These are phyloP conservation scores for Xylariaceae sp. DNA, from an alignment of 2,329 filamentous ascomycete species.

Conservation along the genomic window DNA sequence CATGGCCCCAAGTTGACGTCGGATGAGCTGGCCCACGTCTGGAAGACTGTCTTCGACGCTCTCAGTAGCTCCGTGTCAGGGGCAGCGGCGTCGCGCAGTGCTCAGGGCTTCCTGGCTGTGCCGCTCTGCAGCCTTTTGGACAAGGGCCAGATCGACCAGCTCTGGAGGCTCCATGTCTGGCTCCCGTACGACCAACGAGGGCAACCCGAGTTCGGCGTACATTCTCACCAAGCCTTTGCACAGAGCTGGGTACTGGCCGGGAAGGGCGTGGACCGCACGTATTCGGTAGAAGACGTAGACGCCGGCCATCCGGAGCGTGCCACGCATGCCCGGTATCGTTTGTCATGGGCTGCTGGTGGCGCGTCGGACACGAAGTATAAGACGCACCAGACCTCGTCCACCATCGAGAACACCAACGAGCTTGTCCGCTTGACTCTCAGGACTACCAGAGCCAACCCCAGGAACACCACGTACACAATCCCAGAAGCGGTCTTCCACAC, in stretches of 20 bases:
- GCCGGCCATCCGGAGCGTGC: too few relatives aligned
- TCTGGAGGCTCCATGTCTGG: constrained; percentile 27
- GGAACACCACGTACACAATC: constrained; percentile 21
- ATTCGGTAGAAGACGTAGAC: constrained; percentile 13
- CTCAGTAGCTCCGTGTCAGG: too few relatives aligned
- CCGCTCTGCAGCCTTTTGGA: constrained; percentile 27
- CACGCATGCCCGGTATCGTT: too few relatives aligned
- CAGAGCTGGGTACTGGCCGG: constrained; percentile 31
- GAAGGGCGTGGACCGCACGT: constrained; percentile 23
- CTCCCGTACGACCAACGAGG: constrained; percentile 24
- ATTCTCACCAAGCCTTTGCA: constrained; percentile 27
- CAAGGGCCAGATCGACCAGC: constrained; percentile 20
- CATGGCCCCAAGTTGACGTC: too few relatives aligned
- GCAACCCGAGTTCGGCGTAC: constrained; percentile 19
- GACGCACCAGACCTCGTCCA: constrained; percentile 19
- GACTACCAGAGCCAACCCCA: constrained; percentile 7
- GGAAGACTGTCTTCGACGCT: too few relatives aligned
- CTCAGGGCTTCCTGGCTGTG: constrained; percentile 28
- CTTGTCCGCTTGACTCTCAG: constrained; percentile 8
- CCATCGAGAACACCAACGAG: constrained; percentile 17
- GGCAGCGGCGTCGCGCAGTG: too few relatives aligned
- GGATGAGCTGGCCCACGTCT: too few relatives aligned
- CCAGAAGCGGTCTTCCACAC: constrained; percentile 23
- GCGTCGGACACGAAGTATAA: constrained; percentile 15
- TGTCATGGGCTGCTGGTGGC: too few relatives aligned